Base-by-base conservation (phyloP, 441 rosid species). In the Geranium incanum region DNA sequence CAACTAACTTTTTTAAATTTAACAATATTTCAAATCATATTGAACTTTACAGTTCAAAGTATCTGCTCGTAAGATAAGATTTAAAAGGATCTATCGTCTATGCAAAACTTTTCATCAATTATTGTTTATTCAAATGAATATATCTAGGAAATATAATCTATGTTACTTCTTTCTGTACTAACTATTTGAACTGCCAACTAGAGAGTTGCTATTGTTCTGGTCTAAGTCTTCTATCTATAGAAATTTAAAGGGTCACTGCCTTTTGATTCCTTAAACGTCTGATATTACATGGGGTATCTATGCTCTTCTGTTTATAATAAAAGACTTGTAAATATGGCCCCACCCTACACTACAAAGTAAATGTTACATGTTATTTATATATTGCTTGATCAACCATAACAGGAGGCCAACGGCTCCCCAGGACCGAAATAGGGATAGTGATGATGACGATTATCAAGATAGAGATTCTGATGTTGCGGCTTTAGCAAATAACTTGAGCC, bases 391-490 rank as follows among this genome's bases (percentile, higher is more conserved):
- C 67, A 3, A 57, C 68, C 68, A 57, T 74, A 73, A 77, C 90
- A 95, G 99, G 94, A 86, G 97, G 78, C 99, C 97, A 60, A 88
- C 96, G 19, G 87, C 95, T 37, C 83, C 89, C 68, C 97, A 86
- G 66, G 97, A 95, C 74, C 90, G 90, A 63, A 81, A 73, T 68
- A 89, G 95, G 82, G 97, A 95, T 77, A 95, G 99, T 59, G 97
- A 90, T 78, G 99, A 95, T 70, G 99, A 90, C 78, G 97, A 90
- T 83, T 90, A 89, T 78, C 97, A 87, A 65, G 97, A 94, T 78
- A 87, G 97, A 81, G 97, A 95, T 79, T 95, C 88, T 78, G 97
- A 92, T 82, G 97, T 90, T 76, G 97, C 97, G 63, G 97, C 94
- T 77, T 81, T 95, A 64, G 97, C 99, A 76, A 95, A 89, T 79